Evolutionary conservation across 164 flowering plant species (phyloP).

Genomic region (Paratinospora sagittata): DNA sequence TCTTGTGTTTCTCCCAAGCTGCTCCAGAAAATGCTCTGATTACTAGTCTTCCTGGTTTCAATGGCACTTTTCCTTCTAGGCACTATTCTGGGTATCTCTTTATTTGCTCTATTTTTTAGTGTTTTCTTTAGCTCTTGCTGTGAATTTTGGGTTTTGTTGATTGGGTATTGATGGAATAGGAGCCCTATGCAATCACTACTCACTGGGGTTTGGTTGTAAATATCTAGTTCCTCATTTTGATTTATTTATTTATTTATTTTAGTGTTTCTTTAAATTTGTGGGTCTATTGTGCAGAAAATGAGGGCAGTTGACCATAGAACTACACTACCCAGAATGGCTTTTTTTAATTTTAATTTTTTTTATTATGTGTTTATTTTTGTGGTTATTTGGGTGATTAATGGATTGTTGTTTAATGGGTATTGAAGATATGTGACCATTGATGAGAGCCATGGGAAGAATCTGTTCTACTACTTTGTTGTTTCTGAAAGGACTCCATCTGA

Average conservation of each 20-base stretch:
- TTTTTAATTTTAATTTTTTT: background rate
- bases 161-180: too few relatives aligned
- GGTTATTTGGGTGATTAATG: background rate
- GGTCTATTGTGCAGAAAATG: background rate
- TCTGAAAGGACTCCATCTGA: slow-evolving; percentile 67
- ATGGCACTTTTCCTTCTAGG: slow-evolving; percentile 67
- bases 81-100: slow-evolving; percentile 73
- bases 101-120: background rate
- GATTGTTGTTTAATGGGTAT: slow-evolving; percentile 15
- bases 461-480: slow-evolving; percentile 72
- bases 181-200: too few relatives aligned
- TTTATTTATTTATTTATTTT: background rate
- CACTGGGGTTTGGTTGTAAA: too few relatives aligned
- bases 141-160: background rate
- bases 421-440: slow-evolving; percentile 73
- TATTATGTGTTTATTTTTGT: background rate
- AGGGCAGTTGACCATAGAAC: background rate
- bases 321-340: background rate
- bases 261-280: too few relatives aligned
- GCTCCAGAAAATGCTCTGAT: slow-evolving; percentile 58
- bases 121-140: background rate
- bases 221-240: background rate
- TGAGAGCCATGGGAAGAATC: slow-evolving; percentile 51
- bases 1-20: slow-evolving; percentile 21
- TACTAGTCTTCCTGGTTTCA: slow-evolving; percentile 69